A percentile compares a stretch with the other conserved stretches of the same genome.
Conservation (phyloP, 2,329 filamentous ascomycete species). For the Calonectria ilicicola region DNA sequence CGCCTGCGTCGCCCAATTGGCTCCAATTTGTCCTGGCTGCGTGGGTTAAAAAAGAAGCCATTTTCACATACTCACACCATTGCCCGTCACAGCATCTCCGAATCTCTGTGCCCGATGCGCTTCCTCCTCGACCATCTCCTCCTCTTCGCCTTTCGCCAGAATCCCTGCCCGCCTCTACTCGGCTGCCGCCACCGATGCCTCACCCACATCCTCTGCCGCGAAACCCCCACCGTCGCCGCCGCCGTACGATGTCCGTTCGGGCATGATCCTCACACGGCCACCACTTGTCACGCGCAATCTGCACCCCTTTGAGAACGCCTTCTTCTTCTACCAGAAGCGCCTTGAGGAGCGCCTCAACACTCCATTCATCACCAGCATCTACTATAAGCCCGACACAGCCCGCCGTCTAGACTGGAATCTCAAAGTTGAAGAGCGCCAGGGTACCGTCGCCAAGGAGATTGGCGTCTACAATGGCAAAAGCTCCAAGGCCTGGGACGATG, state of each 20-base stretch:
- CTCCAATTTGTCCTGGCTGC: slow-evolving; percentile 9
- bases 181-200: slow-evolving; percentile 37
- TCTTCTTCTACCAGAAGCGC: slow-evolving; percentile 96
- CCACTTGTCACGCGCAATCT: slow-evolving; percentile 88
- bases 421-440: slow-evolving; percentile 79
- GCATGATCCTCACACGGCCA: slow-evolving; percentile 87
- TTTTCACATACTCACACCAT: not conserved
- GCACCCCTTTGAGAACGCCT: slow-evolving; percentile 90
- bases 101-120: slow-evolving; percentile 55
- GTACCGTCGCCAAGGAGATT: slow-evolving; percentile 84
- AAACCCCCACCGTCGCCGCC: slow-evolving; percentile 31
- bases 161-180: slow-evolving; percentile 52
- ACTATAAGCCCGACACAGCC: slow-evolving; percentile 92
- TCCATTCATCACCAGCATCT: slow-evolving; percentile 91
- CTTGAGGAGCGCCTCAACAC: slow-evolving; percentile 92
- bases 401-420: slow-evolving; percentile 90
- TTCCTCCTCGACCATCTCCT: slow-evolving; percentile 37
- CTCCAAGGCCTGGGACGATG: slow-evolving; percentile 88
- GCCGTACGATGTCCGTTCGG: slow-evolving; percentile 66
- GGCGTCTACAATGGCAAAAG: slow-evolving; percentile 82
- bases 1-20: slow-evolving; percentile 33
- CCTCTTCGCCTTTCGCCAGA: slow-evolving; percentile 40
- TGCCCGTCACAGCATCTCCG: slow-evolving; percentile 38
- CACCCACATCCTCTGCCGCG: slow-evolving; percentile 34
- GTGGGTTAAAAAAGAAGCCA: not conserved